These are phyloP conservation scores for Diaporthe helianthi DNA, from an alignment of 2,329 filamentous ascomycete genomes.

Conservation along the genomic window DNA sequence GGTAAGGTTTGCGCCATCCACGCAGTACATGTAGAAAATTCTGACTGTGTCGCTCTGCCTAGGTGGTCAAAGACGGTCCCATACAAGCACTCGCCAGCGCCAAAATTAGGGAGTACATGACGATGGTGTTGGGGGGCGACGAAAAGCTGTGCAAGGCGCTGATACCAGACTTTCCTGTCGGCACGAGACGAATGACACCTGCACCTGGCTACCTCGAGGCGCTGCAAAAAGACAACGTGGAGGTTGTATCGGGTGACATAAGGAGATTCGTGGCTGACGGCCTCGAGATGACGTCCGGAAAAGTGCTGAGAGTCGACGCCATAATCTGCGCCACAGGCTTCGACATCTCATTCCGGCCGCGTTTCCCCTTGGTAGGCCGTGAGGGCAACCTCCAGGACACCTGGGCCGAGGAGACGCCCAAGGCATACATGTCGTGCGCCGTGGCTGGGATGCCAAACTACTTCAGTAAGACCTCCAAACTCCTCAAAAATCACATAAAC, in stretches of 20 bases:
- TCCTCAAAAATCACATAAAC: background rate
- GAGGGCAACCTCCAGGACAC: conserved; percentile 58
- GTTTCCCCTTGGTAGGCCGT: conserved; percentile 57
- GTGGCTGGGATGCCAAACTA: conserved; percentile 61
- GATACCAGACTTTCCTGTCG: conserved; percentile 57
- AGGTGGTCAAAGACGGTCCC: conserved; percentile 50
- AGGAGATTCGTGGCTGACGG: conserved; percentile 55
- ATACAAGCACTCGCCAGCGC: conserved; percentile 50
- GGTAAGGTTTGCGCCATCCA: conserved; percentile 40
- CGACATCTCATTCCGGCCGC: conserved; percentile 59
- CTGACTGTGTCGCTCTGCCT: conserved; percentile 8
- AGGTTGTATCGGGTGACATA: conserved; percentile 55
- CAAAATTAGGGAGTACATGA: conserved; percentile 56
- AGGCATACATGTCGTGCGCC: conserved; percentile 62
- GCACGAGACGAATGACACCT: conserved; percentile 58
- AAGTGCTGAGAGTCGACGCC: conserved; percentile 58
- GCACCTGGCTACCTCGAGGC: conserved; percentile 57
- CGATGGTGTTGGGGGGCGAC: conserved; percentile 53
- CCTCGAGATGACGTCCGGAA: conserved; percentile 55
- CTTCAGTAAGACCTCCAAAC: conserved; percentile 51
- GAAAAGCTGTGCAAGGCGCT: conserved; percentile 57
- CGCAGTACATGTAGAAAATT: background rate
- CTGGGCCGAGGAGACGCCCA: conserved; percentile 52
- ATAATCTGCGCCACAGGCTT: conserved; percentile 67
- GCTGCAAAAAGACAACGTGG: conserved; percentile 54